A percentile compares a stretch with the other conserved stretches of the same genome.
Evolutionary conservation across 768 basidiomycete species (phyloP).

Genomic region (Tubosaeta sp.): DNA sequence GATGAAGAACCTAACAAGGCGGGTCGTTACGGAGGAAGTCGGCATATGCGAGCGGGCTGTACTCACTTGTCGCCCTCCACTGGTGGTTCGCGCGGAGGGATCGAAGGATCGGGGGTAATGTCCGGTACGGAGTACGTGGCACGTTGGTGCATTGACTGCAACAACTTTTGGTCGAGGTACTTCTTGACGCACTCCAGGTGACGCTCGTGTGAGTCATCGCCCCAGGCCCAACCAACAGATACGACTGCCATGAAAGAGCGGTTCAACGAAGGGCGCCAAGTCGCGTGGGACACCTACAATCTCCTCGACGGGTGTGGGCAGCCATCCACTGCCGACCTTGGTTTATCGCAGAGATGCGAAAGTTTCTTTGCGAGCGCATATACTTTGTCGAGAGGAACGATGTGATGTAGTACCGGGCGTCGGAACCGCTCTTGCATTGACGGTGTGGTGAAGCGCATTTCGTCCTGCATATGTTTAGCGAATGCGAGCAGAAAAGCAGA

Average conservation of each 20-base stretch:
- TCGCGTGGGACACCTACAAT: conserved; percentile 11
- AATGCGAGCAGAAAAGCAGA: not conserved
- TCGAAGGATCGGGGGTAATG: conserved; percentile 6
- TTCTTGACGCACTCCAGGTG: conserved; percentile 33
- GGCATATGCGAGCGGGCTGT: not conserved
- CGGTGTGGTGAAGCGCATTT: conserved; percentile 24
- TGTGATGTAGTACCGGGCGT: conserved; percentile 20
- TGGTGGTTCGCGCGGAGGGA: conserved; percentile 16
- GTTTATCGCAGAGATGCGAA: conserved; percentile 23
- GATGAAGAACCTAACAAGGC: conserved; percentile 23
- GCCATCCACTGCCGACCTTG: conserved; percentile 34
- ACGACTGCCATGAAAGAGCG: conserved; percentile 18
- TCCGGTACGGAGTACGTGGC: conserved; percentile 16
- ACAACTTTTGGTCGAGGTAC: conserved; percentile 25
- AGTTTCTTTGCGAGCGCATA: conserved; percentile 22
- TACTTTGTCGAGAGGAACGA: conserved; percentile 22
- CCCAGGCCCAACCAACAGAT: conserved; percentile 31
- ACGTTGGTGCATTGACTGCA: conserved; percentile 16
- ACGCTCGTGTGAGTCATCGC: conserved; percentile 22
- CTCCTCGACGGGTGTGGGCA: conserved; percentile 18
- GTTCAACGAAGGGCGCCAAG: not conserved
- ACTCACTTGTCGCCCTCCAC: conserved; percentile 15
- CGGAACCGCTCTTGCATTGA: conserved; percentile 18
- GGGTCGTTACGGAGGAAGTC: not conserved
- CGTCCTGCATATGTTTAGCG: conserved; percentile 13